These are phyloP conservation scores for Trichoderma pleuroti DNA, from an alignment of 2,329 filamentous ascomycete genomes.

Conservation along the genomic window DNA sequence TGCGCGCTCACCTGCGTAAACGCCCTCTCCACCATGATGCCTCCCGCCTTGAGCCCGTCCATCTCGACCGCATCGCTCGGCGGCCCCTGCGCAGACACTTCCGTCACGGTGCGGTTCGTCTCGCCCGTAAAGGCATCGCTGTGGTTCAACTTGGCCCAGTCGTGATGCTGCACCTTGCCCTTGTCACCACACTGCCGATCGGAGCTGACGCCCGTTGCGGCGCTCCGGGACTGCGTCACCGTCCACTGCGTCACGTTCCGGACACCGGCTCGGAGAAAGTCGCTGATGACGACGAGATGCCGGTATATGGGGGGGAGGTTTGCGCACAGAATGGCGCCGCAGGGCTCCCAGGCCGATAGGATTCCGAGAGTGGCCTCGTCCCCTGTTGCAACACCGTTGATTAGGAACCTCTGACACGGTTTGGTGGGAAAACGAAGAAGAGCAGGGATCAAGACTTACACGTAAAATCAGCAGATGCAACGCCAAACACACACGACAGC, in stretches of 20 bases:
- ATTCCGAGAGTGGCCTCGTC: conserved; percentile 12
- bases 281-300: neutral
- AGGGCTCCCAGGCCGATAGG: conserved; percentile 21
- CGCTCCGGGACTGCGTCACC: neutral
- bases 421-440: neutral
- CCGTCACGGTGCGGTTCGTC: neutral
- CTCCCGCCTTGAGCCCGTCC: neutral
- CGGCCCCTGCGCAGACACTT: neutral
- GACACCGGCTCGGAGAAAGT: neutral
- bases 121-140: neutral
- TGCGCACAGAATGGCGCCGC: conserved; percentile 21
- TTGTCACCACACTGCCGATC: conserved; percentile 1
- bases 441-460: neutral
- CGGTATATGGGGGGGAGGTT: conserved; percentile 19
- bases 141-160: conserved; percentile 8
- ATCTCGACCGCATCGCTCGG: neutral
- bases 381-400: neutral
- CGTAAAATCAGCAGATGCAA: conserved; percentile 17
- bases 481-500: conserved; percentile 18
- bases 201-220: neutral
- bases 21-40: conserved; percentile 15
- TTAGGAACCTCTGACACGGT: neutral
- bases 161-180: conserved; percentile 6
- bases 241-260: neutral
- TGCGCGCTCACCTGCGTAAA: conserved; percentile 16